Percentiles rank a stretch among this genome's conserved stretches.
Conservation (phyloP, 2,329 filamentous ascomycete species). For the Rhytidhysteron rufulum region DNA sequence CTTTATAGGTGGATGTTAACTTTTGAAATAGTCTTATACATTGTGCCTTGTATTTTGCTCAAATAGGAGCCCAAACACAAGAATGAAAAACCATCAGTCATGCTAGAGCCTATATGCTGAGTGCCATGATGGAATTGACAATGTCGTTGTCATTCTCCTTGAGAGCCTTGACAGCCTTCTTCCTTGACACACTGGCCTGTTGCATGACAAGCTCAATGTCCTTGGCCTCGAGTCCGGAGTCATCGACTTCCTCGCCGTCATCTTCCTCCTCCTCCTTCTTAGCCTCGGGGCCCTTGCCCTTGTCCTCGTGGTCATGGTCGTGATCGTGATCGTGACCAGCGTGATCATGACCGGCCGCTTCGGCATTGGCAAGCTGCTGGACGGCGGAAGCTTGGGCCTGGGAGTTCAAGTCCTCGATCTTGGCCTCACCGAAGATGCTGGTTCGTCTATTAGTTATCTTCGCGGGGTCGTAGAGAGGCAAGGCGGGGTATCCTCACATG, state of each 20-base stretch:
- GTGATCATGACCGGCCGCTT: constrained; percentile 63
- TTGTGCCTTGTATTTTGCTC: background rate
- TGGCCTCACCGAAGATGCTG: constrained; percentile 99
- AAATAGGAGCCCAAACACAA: background rate
- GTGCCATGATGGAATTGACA: constrained; percentile 99
- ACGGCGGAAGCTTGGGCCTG: constrained; percentile 94
- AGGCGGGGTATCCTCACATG: constrained; percentile 78
- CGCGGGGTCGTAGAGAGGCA: too few species aligned
- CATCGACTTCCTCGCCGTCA: constrained; percentile 93
- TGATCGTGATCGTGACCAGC: constrained; percentile 70
- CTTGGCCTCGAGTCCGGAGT: constrained; percentile 93
- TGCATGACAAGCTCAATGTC: constrained; percentile 99
- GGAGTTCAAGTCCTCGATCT: constrained; percentile 99
- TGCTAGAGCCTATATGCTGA: constrained; percentile 52
- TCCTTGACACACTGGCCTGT: constrained; percentile 92
- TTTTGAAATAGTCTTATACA: background rate
- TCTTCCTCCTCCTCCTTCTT: constrained; percentile 77
- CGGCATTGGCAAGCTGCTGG: constrained; percentile 83
- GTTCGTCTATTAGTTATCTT: too few species aligned
- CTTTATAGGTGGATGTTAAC: too few species aligned
- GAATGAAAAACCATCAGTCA: background rate
- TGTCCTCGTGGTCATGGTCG: constrained; percentile 49
- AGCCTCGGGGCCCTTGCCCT: constrained; percentile 66
- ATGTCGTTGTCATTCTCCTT: constrained; percentile 99
- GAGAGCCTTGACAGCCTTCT: constrained; percentile 97